Conservation (phyloP, 1,284 basidiomycete species). For the Sporisorium exsertum region DNA sequence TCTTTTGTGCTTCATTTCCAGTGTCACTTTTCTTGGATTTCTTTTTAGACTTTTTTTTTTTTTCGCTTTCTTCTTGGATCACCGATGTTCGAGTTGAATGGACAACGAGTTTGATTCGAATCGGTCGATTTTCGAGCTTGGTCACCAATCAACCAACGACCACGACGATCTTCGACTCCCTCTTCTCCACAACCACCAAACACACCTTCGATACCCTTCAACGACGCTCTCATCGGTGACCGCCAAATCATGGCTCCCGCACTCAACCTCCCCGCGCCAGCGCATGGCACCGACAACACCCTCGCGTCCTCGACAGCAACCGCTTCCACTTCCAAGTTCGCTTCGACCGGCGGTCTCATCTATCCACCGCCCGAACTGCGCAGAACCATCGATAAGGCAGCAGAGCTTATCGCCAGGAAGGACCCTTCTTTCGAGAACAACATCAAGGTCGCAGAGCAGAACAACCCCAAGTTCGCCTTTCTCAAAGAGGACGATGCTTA, state of each 20-base stretch:
- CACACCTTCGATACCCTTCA: neutral
- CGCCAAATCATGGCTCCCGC: slow-evolving; percentile 42
- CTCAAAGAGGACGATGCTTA: slow-evolving; percentile 62
- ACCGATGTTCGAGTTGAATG: slow-evolving; percentile 19
- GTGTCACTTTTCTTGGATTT: neutral
- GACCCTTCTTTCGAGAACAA: slow-evolving; percentile 65
- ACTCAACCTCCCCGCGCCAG: slow-evolving; percentile 61
- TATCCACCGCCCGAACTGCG: slow-evolving; percentile 70
- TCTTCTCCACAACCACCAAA: neutral
- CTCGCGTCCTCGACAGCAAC: slow-evolving; percentile 30
- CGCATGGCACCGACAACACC: slow-evolving; percentile 47
- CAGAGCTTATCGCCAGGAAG: slow-evolving; percentile 81
- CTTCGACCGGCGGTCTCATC: slow-evolving; percentile 64
- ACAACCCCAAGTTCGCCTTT: slow-evolving; percentile 65
- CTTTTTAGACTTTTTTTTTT: neutral
- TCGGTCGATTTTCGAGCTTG: slow-evolving; percentile 22
- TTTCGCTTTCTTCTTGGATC: slow-evolving; percentile 27
- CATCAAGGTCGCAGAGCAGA: slow-evolving; percentile 59
- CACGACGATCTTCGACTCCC: slow-evolving; percentile 2
- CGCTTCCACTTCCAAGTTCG: slow-evolving; percentile 46
- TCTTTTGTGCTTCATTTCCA: neutral
- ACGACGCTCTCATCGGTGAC: neutral
- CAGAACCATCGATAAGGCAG: slow-evolving; percentile 97
- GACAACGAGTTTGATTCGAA: slow-evolving; percentile 16
- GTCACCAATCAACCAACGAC: neutral